Percentiles rank a stretch among this genome's conserved stretches.
These are phyloP conservation scores for Mrakia frigida DNA, from an alignment of 768 basidiomycete species.

Conservation along the genomic window DNA sequence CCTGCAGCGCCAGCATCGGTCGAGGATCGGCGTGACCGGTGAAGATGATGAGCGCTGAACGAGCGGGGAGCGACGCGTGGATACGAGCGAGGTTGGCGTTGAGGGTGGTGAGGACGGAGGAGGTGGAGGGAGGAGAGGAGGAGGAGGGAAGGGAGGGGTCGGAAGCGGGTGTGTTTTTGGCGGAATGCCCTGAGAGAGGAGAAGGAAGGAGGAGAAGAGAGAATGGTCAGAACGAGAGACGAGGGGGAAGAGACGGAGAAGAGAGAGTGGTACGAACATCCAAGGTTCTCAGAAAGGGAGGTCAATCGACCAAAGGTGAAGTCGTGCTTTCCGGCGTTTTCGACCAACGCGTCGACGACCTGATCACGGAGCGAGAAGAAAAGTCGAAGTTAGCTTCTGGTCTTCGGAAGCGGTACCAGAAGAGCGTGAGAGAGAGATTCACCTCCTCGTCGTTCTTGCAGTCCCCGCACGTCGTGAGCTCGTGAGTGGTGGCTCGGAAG, in stretches of 20 bases:
- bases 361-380: constrained; percentile 16
- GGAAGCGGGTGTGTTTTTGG: constrained; percentile 45
- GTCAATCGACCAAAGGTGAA: constrained; percentile 81
- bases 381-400: background rate
- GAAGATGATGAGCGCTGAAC: constrained; percentile 77
- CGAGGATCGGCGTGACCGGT: constrained; percentile 87
- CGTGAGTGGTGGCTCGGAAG: constrained; percentile 7
- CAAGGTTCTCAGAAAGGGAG: constrained; percentile 68
- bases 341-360: constrained; percentile 59
- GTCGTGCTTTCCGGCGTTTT: constrained; percentile 60
- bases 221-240: background rate
- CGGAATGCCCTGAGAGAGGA: constrained; percentile 42
- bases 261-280: constrained; percentile 55
- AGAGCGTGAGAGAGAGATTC: constrained; percentile 5
- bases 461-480: constrained; percentile 12
- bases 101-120: constrained; percentile 50
- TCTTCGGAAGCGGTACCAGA: background rate
- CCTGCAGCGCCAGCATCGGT: constrained; percentile 65
- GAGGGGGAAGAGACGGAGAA: background rate
- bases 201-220: constrained; percentile 4
- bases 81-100: constrained; percentile 60
- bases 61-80: constrained; percentile 64
- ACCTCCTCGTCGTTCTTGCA: constrained; percentile 62
- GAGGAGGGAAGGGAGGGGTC: constrained; percentile 37
- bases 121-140: constrained; percentile 53